Base-by-base conservation (phyloP, 2,329 filamentous ascomycete genomes). In the Aureobasidium sp. region DNA sequence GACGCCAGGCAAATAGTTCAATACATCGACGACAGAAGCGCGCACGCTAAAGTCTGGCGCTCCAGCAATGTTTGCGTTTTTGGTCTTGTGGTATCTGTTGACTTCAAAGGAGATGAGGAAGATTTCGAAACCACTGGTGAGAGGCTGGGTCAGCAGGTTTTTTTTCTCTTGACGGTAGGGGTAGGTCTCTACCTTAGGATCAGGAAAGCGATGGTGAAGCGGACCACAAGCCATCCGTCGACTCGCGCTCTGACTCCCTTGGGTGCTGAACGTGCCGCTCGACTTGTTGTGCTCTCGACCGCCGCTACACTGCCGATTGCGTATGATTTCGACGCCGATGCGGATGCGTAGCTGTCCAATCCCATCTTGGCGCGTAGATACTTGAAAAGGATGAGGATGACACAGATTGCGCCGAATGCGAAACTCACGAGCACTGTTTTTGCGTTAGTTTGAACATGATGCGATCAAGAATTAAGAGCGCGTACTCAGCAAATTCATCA, bases 331-430 rank as follows among this genome's bases (percentile, higher is more conserved):
- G 53, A 53, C 42, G 35, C 39, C 5, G 62, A 58, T 19, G 47
- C 58, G 17, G 49, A 58, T 31, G 49, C 60, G 39, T 60, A 56
- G 5, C 56, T 65, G 22, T 31, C 19, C 31, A 67, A 64, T 24
- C 37, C 53, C 17, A 61, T 39, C 8, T 62, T 60, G n/a, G 56
- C 62, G 7, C 52, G 49, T 3, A 67, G 35, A 39, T 67, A 67
- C 42, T 65, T 66, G 58, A 64, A 39, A 9, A 67, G 40, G 39
- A 67, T 66, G 22, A 64, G 53, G n/a, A 62, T 39, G 15, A 67
- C 59, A 42, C 63, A 66, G 17, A 63, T 27, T 15, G 63, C 62
- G 24, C 66, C 66, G 24, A 66, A 47, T 2, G 56, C 61, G 42
- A 65, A 63, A 47, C 60, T 60, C n/a, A 60, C 52, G 39, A 67